phyloP scores from a whole-genome alignment of 2,329 filamentous ascomycete species.

The Xylariomycetidae sp. region DNA sequence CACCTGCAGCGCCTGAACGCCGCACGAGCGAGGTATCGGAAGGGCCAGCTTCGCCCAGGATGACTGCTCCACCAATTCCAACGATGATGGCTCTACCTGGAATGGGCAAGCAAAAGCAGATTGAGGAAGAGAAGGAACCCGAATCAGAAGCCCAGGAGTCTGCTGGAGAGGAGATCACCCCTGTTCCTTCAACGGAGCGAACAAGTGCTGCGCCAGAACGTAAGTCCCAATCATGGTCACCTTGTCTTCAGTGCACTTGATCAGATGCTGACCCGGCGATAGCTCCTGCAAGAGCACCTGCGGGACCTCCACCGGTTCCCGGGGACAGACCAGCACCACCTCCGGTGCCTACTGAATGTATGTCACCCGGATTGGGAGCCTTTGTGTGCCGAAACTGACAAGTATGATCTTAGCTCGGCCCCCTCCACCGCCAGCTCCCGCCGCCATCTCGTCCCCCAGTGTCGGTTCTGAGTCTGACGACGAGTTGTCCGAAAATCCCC shows the following conservation, averaged over 20 bases:
- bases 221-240: conserved; percentile 17
- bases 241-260: conserved; percentile 7
- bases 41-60: conserved; percentile 33
- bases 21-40: conserved; percentile 37
- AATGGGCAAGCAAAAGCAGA: conserved; percentile 54
- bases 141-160: conserved; percentile 45
- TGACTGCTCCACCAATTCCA: conserved; percentile 48
- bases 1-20: conserved; percentile 32
- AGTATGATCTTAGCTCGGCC: conserved; percentile 51
- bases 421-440: conserved; percentile 46
- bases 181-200: conserved; percentile 22
- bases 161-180: conserved; percentile 27
- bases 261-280: conserved; percentile 14
- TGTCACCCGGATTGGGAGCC: no score
- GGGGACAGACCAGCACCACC: conserved; percentile 49
- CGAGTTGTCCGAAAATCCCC: conserved; percentile 60
- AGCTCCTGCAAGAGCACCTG: conserved; percentile 25
- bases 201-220: conserved; percentile 17
- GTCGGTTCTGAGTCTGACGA: conserved; percentile 85
- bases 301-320: conserved; percentile 40
- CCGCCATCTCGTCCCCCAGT: conserved; percentile 57
- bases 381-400: no score
- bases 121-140: conserved; percentile 35
- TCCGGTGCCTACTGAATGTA: conserved; percentile 56
- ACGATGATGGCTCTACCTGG: conserved; percentile 64